Evolutionary conservation across 306 rosid genomes (phyloP), one percentile per base, ranked within the genome.

Genomic region (Cyclanthera cordifolia): DNA sequence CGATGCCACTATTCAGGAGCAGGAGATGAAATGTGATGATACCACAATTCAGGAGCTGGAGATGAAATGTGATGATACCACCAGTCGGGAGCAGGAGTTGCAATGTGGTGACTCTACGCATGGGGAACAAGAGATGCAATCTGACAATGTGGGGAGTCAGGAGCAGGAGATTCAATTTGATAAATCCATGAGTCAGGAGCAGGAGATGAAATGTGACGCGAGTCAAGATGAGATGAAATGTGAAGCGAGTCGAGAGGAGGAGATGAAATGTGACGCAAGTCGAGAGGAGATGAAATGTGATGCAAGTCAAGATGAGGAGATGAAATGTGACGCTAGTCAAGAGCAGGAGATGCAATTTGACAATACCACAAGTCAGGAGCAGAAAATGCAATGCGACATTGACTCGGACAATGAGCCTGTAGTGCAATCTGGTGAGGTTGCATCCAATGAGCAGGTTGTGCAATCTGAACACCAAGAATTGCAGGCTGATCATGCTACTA

Each of bases 271-370:
- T 25, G 69, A 8, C 9, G 27, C 37, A 50, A n/a, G n/a, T n/a
- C n/a, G 69, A 34, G 69, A 34, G 25, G 69, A 61, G 50, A 61
- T 20, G 49, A 24, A 59, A 28, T 37, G 46, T 59, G 67, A 59
- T 16, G 0, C 15, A 21, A 53, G 7, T 53, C 28, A 21, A 6
- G 30, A 48, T 45, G 19, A 53, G 51, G 74, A 46, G 46, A 72
- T 70, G 65, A 19, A 34, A 20, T n/a, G 55, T 25, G 69, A 8
- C 9, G 19, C 13, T 0, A 59, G 8, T n/a, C 25, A 61, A 50
- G 69, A 34, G 69, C 69, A 34, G 25, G 69, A 61, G 50, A 61
- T 20, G 49, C 47, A 59, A 28, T 37, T 23, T 59, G 67, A 59
- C 4, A 19, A 23, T 9, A 3, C 13, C 32, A 2, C 15, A 21